phyloP scores from a whole-genome alignment of 75 land plant genomes.

The Chamaecyparis obtusa region DNA sequence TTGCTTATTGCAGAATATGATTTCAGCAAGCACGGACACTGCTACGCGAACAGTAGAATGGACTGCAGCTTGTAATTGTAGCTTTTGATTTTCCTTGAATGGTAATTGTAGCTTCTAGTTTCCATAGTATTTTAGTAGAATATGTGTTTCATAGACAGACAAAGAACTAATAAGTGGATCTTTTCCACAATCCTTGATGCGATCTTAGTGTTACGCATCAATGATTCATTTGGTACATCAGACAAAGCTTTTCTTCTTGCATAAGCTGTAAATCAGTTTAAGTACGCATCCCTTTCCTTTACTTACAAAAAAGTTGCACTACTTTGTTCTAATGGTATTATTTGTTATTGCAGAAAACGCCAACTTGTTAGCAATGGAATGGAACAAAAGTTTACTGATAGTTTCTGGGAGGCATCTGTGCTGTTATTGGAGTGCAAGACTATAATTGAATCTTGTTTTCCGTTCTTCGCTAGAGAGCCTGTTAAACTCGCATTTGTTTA shows the following conservation, averaged over 20 bases:
- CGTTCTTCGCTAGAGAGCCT: too few relatives aligned
- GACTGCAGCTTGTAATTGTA: too few relatives aligned
- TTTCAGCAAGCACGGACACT: too few relatives aligned
- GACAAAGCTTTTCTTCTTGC: constrained; percentile 66
- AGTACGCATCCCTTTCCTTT: constrained; percentile 39
- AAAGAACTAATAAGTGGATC: neutral
- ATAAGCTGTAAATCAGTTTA: constrained; percentile 76
- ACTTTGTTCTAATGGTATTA: neutral
- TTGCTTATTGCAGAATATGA: too few relatives aligned
- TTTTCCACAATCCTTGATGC: constrained; percentile 45
- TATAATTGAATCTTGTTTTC: too few relatives aligned
- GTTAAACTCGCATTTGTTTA: too few relatives aligned
- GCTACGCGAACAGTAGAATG: too few relatives aligned
- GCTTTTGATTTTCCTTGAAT: too few relatives aligned
- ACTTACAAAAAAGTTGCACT: neutral
- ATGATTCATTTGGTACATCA: constrained; percentile 43
- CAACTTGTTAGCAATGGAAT: neutral
- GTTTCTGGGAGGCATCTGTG: constrained; percentile 66
- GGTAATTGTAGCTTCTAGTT: too few relatives aligned
- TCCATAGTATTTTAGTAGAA: too few relatives aligned
- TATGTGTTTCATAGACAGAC: too few relatives aligned
- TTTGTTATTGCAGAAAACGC: neutral
- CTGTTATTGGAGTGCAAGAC: too few relatives aligned
- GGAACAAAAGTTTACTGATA: neutral
- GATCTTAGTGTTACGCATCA: constrained; percentile 47